phyloP scores from a whole-genome alignment of 768 basidiomycete species.

The Tulasnella sp. region DNA sequence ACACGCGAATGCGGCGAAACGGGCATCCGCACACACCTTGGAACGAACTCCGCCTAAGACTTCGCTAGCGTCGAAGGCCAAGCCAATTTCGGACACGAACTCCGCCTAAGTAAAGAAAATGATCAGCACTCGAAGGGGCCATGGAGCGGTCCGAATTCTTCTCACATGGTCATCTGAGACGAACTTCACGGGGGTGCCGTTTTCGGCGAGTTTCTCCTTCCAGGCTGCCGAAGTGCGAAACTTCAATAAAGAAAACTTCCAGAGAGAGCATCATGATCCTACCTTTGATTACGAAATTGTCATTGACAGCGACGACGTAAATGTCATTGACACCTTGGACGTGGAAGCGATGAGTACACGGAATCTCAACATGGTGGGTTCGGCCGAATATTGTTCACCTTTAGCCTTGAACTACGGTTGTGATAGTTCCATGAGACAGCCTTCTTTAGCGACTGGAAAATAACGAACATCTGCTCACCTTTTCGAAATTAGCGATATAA shows the following conservation, averaged over 20 bases:
- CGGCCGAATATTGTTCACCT: conserved; percentile 33
- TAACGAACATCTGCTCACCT: not conserved
- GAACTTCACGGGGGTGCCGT: conserved; percentile 47
- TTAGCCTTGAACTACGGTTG: conserved; percentile 55
- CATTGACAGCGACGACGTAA: conserved; percentile 67
- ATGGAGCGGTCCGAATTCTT: too few relatives aligned
- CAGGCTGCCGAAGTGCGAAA: conserved; percentile 31
- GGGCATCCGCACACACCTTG: conserved; percentile 33
- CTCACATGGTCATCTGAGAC: conserved; percentile 58
- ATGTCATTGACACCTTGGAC: conserved; percentile 22
- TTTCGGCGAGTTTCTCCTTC: conserved; percentile 49
- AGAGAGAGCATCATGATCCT: conserved; percentile 21
- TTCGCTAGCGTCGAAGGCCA: conserved; percentile 49
- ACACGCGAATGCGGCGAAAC: not conserved
- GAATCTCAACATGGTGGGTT: not conserved
- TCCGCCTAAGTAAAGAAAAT: conserved; percentile 20
- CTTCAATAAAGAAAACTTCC: not conserved
- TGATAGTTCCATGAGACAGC: not conserved
- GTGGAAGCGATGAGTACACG: too few relatives aligned
- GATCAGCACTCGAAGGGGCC: too few relatives aligned
- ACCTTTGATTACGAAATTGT: conserved; percentile 57
- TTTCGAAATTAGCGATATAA: conserved; percentile 16
- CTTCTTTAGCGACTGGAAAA: not conserved
- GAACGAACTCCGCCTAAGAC: conserved; percentile 57
- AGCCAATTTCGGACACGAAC: conserved; percentile 42